Percentiles rank a stretch among this genome's conserved stretches.
phyloP scores from a whole-genome alignment of 352 stramenopile species.

The Globisporangium okanoganense region DNA sequence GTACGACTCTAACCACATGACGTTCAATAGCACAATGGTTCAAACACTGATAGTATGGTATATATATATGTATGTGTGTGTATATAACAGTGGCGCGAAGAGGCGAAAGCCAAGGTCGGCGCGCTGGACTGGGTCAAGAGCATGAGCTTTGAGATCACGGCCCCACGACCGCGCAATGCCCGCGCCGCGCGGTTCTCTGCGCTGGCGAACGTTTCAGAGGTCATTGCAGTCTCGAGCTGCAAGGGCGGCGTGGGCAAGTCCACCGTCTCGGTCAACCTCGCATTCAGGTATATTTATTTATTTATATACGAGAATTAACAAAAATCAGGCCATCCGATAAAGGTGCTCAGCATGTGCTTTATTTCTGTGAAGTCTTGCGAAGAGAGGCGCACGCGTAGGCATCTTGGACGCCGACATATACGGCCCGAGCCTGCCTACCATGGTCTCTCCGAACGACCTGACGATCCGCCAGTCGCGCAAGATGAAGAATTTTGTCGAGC shows the following conservation, averaged over 20 bases:
- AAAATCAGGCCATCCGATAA: background rate
- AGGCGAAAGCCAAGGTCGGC: conserved; percentile 45
- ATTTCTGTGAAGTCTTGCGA: conserved; percentile 50
- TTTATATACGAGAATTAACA: background rate
- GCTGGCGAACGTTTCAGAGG: conserved; percentile 79
- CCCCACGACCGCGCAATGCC: conserved; percentile 55
- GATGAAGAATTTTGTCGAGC: conserved; percentile 74
- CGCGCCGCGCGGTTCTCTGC: conserved; percentile 72
- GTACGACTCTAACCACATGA: conserved; percentile 19
- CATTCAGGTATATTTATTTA: conserved; percentile 83
- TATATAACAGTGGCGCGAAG: conserved; percentile 52
- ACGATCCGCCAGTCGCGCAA: conserved; percentile 67
- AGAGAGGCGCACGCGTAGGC: conserved; percentile 92
- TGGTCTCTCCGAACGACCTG: conserved; percentile 80
- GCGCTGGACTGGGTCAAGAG: conserved; percentile 70
- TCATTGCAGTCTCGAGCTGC: conserved; percentile 91
- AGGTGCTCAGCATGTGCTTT: background rate
- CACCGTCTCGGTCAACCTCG: conserved; percentile 98
- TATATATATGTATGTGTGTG: background rate
- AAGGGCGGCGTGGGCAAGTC: conserved; percentile 99
- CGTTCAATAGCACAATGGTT: background rate
- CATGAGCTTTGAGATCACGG: conserved; percentile 65
- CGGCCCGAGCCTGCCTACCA: conserved; percentile 97
- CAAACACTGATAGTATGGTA: too few relatives aligned
- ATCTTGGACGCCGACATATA: conserved; percentile 99